Base-by-base conservation (phyloP, 1,284 basidiomycete genomes). In the Inonotus obliquus region DNA sequence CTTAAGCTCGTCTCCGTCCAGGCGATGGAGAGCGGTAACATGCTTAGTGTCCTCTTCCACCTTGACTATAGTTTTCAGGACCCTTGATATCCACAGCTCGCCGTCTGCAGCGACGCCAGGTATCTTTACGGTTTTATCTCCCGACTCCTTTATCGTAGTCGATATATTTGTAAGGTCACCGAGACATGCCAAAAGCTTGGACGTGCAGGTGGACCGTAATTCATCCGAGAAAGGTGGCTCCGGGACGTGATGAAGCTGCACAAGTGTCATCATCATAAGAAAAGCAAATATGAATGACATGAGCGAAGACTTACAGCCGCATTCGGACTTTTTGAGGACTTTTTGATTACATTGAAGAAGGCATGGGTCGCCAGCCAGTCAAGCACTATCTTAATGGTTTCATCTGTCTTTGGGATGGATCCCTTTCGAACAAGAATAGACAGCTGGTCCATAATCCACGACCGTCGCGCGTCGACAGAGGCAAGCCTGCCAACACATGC, bases 371-470 rank as follows among this genome's bases (percentile, higher is more conserved):
- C 76, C 41, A 98, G 77, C 83, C 94, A 96, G 65, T 94, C 85
- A 44, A 98, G 79, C 54, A 95, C 77, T 10, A 80, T 78, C 61
- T 82, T 76, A 21, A 96, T 78, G 85, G 92, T 93, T 52, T 79
- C 79, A 70, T 96, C 93, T 59, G 83, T 80, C 71, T 92, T 95
- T 7, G 91, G 91, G 44, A 98, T 83, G 0, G 86, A 81, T 5
- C 85, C 83, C 70, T 94, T 96, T 59, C 90, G 86, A 64, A 95
- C 78, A 41, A 98, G 81, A 9, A 84, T 82, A 10, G 85, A 77
- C 27, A 98, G 77, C 75, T 98, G 96, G 62, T 98, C 94, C 51
- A 92, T 81, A 23, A 93, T 85, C 95, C 96, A 98, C 45, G 75
- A 76, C 57, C 92, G 78, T 60, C 83, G 80, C 11, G 81, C 74